phyloP scores from a whole-genome alignment of 768 basidiomycete species.

The Agrocybe pediades region DNA sequence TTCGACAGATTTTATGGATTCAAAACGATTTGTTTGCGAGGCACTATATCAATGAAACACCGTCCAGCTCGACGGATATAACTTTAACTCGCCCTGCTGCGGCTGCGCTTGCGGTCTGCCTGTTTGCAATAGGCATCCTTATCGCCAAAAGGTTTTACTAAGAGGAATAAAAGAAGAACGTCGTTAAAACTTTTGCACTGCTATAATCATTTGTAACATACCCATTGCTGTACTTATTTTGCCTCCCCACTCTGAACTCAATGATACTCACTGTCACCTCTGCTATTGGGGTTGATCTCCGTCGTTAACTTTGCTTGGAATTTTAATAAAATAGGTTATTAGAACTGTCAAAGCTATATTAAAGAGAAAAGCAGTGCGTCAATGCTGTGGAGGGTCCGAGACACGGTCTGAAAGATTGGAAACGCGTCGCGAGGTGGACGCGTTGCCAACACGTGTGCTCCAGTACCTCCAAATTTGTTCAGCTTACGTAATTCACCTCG shows the following conservation, averaged over 20 bases:
- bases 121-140: slow-evolving; percentile 7
- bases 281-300: too few relatives aligned
- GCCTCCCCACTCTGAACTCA: too few relatives aligned
- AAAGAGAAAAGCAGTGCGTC: too few relatives aligned
- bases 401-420: too few relatives aligned
- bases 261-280: too few relatives aligned
- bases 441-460: not conserved
- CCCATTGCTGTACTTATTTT: not conserved
- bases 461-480: too few relatives aligned
- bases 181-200: not conserved
- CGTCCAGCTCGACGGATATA: not conserved
- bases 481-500: too few relatives aligned
- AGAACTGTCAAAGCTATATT: too few relatives aligned
- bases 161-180: not conserved
- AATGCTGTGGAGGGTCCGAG: too few relatives aligned
- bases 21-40: slow-evolving; percentile 50
- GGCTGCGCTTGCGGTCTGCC: not conserved
- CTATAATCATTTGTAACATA: not conserved
- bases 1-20: slow-evolving; percentile 45
- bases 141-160: not conserved
- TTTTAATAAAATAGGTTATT: too few relatives aligned
- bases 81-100: not conserved
- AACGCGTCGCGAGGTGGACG: not conserved
- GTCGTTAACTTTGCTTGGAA: too few relatives aligned
- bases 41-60: slow-evolving; percentile 39